Conservation (phyloP, 257 asterid species). For the Asclepias syriaca region DNA sequence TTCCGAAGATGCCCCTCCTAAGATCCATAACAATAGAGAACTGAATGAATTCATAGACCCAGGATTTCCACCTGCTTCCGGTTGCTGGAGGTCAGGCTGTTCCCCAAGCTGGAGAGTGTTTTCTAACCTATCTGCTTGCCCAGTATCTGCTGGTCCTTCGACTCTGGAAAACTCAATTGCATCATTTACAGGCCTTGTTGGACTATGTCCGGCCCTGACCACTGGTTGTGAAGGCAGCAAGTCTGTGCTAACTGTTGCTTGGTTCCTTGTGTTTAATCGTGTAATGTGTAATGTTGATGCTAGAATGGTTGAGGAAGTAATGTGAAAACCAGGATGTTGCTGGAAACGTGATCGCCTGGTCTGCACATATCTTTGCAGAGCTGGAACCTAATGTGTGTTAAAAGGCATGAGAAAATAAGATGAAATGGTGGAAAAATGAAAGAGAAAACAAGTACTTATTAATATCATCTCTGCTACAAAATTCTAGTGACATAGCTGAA, state of each 20-base stretch:
- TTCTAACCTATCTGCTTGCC: slow-evolving; percentile 46
- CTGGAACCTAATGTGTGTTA: slow-evolving; percentile 62
- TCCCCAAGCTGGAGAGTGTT: slow-evolving; percentile 60
- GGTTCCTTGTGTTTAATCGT: slow-evolving; percentile 69
- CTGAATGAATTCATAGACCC: slow-evolving; percentile 85
- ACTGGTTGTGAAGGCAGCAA: slow-evolving; percentile 41
- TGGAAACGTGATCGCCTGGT: slow-evolving; percentile 75
- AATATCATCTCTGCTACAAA: background rate
- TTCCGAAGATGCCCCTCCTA: slow-evolving; percentile 96
- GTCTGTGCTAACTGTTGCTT: slow-evolving; percentile 46
- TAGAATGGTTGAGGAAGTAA: slow-evolving; percentile 86
- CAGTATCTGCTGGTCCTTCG: slow-evolving; percentile 37
- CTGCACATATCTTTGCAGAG: slow-evolving; percentile 91
- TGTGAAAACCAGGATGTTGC: slow-evolving; percentile 94
- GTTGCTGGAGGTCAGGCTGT: slow-evolving; percentile 50
- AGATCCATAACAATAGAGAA: slow-evolving; percentile 79
- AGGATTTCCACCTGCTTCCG: slow-evolving; percentile 57
- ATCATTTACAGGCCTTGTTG: slow-evolving; percentile 33
- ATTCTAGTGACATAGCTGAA: background rate
- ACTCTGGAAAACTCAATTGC: slow-evolving; percentile 38
- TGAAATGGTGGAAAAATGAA: background rate
- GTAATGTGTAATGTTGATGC: slow-evolving; percentile 92
- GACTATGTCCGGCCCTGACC: slow-evolving; percentile 38
- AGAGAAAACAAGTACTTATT: background rate
- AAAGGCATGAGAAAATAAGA: background rate